Base-by-base conservation (phyloP, 805 yeast genomes). In the Schwanniomyces polymorphus region DNA sequence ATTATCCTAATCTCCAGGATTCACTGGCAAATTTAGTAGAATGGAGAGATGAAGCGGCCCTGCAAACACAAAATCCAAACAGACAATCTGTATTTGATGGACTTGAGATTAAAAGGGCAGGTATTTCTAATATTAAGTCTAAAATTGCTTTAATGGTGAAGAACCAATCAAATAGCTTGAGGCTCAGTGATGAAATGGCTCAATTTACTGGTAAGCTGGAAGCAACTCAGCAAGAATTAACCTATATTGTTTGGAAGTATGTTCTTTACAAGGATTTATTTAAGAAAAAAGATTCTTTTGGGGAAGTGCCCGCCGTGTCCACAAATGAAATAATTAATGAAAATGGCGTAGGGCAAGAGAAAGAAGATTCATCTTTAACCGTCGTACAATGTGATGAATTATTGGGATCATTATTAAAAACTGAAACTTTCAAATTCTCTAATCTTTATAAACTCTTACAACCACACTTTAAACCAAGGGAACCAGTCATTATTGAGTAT, bases 181-280 rank as follows among this genome's bases (percentile, higher is more conserved):
- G 78, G 57, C 76, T 90, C 38, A 79, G 87, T 16, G 81, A 84
- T 9, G 84, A 60, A 25, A 68, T 94, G 64, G 74, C 91, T 4
- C 77, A 80, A 44, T 74, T 94, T 40, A 71, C 90, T 27, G 97
- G 97, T 18, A 76, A 81, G 29, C 70, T 75, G 25, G 96, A 89
- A 62, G 85, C 88, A 27, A 85, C 95, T 5, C 91, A 91, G 62
- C 95, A 92, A 49, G 97, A 89, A 46, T 82, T 89, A 40, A 85
- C 88, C 39, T 91, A 81, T 56, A 78, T 83, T 9, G 65, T 89
- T 31, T 90, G 95, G 90, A 90, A 86, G 64, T 90, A 89, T 60
- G 78, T 82, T 16, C 80, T 86, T 55, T 79, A 80, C 63, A 86
- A 86, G 61, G 79, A 82, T 52, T 68, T 89, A 61, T 64, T 72